Evolutionary conservation across 1,284 basidiomycete species (phyloP).

Genomic region (Fistulina hepatica): DNA sequence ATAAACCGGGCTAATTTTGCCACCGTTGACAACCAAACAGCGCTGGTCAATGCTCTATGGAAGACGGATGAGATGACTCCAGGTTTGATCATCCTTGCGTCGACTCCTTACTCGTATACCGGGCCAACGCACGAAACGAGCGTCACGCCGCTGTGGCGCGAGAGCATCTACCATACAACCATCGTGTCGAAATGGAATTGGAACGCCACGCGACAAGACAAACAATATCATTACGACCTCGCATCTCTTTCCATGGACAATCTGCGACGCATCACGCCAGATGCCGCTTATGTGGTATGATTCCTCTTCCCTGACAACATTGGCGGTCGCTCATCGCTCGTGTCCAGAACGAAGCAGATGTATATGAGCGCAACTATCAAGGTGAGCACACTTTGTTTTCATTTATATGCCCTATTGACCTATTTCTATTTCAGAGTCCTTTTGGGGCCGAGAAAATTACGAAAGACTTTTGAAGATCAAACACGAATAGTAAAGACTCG

Average conservation of each 20-base stretch:
- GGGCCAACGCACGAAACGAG: conserved; percentile 28
- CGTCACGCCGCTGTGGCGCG: conserved; percentile 36
- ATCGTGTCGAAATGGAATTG: conserved; percentile 28
- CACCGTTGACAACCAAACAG: conserved; percentile 18
- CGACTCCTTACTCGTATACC: conserved; percentile 25
- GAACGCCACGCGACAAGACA: conserved; percentile 32
- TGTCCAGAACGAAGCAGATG: conserved; percentile 46
- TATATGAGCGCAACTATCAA: conserved; percentile 43
- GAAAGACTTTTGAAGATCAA: conserved; percentile 36
- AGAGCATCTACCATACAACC: conserved; percentile 38
- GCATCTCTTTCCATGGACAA: conserved; percentile 28
- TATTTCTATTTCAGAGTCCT: conserved; percentile 24
- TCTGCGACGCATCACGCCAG: conserved; percentile 35
- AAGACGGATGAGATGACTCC: conserved; percentile 28
- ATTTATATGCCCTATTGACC: conserved; percentile 1
- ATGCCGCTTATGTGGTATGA: conserved; percentile 40
- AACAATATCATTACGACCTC: conserved; percentile 24
- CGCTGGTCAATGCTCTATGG: conserved; percentile 28
- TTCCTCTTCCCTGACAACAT: conserved; percentile 1
- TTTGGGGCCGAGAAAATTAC: conserved; percentile 49
- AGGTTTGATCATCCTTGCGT: conserved; percentile 30
- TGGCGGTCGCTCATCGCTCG: background rate
- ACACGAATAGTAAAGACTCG: conserved; percentile 38
- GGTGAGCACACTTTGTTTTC: conserved; percentile 17
- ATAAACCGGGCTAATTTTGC: conserved; percentile 29